Percentiles rank a stretch among this genome's conserved stretches.
phyloP scores from a whole-genome alignment of 2,329 filamentous ascomycete species.

The Fusarium drepaniforme region DNA sequence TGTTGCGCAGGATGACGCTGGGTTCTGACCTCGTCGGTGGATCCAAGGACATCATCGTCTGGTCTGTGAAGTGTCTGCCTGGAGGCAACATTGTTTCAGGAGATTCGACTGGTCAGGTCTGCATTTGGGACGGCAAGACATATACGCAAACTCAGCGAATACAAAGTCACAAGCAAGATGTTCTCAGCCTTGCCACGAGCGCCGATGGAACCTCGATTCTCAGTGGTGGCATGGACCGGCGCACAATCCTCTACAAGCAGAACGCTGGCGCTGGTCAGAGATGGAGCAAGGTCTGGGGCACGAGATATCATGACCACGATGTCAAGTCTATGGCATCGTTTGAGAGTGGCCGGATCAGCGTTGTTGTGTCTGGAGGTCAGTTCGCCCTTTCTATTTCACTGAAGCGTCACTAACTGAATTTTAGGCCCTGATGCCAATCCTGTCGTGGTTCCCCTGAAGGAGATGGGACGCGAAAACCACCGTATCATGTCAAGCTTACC shows the following conservation, averaged over 20 bases:
- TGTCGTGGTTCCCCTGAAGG: conserved; percentile 79
- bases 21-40: conserved; percentile 83
- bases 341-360: conserved; percentile 84
- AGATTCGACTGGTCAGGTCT: conserved; percentile 93
- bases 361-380: conserved; percentile 91
- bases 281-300: conserved; percentile 90
- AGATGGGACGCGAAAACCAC: conserved; percentile 85
- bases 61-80: conserved; percentile 90
- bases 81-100: conserved; percentile 94
- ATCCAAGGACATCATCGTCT: conserved; percentile 88
- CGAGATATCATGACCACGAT: conserved; percentile 91
- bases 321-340: conserved; percentile 95
- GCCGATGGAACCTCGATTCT: conserved; percentile 85
- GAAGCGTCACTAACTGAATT: conserved; percentile 8
- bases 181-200: conserved; percentile 87
- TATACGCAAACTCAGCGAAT: conserved; percentile 90
- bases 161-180: conserved; percentile 88
- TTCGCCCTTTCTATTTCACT: neutral
- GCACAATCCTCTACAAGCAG: conserved; percentile 85
- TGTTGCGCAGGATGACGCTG: conserved; percentile 85
- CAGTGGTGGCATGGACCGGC: conserved; percentile 91
- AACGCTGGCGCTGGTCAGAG: conserved; percentile 69
- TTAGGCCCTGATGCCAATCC: conserved; percentile 87
- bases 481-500: conserved; percentile 86
- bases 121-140: conserved; percentile 93